A percentile compares a stretch with the other conserved stretches of the same genome.
These are phyloP conservation scores for Boletus edulis DNA, from an alignment of 768 basidiomycete species.

Conservation along the genomic window DNA sequence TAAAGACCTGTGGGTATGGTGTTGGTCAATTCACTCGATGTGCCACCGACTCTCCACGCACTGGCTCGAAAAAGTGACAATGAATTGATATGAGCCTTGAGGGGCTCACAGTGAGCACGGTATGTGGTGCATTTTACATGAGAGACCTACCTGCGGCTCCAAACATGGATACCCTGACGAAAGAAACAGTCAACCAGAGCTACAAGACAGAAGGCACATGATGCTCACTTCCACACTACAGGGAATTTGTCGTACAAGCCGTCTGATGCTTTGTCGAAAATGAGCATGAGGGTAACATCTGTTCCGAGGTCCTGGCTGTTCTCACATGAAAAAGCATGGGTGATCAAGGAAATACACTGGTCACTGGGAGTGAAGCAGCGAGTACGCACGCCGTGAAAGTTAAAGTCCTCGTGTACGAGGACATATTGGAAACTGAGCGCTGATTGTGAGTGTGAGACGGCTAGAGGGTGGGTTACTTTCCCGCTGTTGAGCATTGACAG, in stretches of 20 bases:
- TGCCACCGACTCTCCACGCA: not conserved
- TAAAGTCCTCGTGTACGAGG: not conserved
- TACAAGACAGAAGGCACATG: not conserved
- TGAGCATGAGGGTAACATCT: not conserved
- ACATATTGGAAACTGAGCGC: not conserved
- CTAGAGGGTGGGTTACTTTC: not conserved
- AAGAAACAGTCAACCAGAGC: not conserved
- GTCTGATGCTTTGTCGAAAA: not conserved
- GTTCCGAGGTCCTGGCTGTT: not conserved
- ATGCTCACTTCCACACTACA: not conserved
- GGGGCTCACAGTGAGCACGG: not conserved
- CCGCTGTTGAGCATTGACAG: not conserved
- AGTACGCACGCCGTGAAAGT: not conserved
- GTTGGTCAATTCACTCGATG: not conserved
- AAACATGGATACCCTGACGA: not conserved
- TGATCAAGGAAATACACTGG: not conserved
- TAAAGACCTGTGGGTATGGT: too few relatives aligned
- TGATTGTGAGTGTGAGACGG: not conserved
- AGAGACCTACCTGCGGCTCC: not conserved
- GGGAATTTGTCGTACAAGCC: not conserved
- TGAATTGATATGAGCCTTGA: not conserved
- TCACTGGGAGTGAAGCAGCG: too few relatives aligned
- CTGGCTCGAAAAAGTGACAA: not conserved
- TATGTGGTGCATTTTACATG: not conserved
- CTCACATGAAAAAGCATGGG: not conserved